Percentiles rank a stretch among this genome's conserved stretches.
Conservation (phyloP, 305 asterid species). For the Rubia peregrina region DNA sequence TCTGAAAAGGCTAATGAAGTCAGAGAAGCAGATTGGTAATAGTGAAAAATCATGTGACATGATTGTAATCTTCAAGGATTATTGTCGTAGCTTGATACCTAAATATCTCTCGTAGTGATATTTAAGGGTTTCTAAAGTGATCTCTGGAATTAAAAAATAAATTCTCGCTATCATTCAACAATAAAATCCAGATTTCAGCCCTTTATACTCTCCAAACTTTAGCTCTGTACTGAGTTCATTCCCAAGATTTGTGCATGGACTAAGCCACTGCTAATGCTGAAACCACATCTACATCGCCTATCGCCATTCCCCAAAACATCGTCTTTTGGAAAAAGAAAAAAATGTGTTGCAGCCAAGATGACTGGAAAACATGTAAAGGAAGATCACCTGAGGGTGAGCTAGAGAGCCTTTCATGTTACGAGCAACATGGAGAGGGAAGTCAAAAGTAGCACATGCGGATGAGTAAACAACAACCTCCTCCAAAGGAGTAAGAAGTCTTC, state of each 20-base stretch:
- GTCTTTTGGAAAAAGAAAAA: neutral
- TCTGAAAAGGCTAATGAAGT: neutral
- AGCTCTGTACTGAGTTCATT: neutral
- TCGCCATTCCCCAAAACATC: neutral
- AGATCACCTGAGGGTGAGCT: conserved; percentile 85
- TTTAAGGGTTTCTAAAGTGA: neutral
- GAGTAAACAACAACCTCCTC: conserved; percentile 77
- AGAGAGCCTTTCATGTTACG: conserved; percentile 52
- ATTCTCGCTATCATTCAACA: neutral
- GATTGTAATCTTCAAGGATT: neutral
- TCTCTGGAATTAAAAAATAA: neutral
- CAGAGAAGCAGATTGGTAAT: neutral
- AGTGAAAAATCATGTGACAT: neutral
- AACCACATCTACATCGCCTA: too few relatives aligned
- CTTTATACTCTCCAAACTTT: neutral
- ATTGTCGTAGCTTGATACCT: neutral
- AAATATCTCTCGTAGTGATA: neutral
- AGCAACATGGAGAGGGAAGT: conserved; percentile 59
- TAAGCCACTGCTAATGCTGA: neutral
- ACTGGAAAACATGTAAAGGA: neutral
- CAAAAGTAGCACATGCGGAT: conserved; percentile 75
- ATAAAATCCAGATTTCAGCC: neutral
- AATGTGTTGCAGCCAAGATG: neutral
- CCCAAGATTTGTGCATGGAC: neutral
- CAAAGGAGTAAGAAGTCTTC: conserved; percentile 47